Evolutionary conservation across 805 yeast genomes (phyloP), one percentile per base, ranked within the genome.

Genomic region (Clavispora phyllophila): DNA sequence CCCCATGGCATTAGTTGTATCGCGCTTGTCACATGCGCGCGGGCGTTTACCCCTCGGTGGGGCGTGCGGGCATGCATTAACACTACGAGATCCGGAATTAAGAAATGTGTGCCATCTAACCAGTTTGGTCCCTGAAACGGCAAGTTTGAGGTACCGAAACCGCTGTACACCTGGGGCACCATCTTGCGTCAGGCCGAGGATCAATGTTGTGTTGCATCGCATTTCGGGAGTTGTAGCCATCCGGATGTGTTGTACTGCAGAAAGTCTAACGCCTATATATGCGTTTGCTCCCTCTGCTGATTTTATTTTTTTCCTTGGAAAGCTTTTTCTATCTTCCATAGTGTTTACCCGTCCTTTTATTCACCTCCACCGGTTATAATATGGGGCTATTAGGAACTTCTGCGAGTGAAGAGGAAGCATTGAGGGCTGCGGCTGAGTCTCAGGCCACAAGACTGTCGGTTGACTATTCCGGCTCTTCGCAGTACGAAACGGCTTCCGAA

Each of bases 331-430:
- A n/a, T n/a, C n/a, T n/a, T n/a, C 17, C 14, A 10, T 29, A n/a
- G 12, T 15, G 33, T n/a, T 29, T 29, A 9, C 5, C 9, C 18
- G 4, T 9, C 20, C 13, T 8, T 7, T 14, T 7, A 14, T 8
- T 14, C 17, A 6, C 15, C 13, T 5, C 31, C 6, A 5, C 23
- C 23, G 19, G 13, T 12, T 31, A 19, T 7, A 29, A 4, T 20
- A 66, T 66, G 70, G 70, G 62, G 6, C 36, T 62, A n/a, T 62
- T 67, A 34, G 70, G 72, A 9, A 58, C 70, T 8, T 56, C 66
- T 4, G 32, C 53, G 23, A 39, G 50, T 12, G 71, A 66, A 40
- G 68, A 63, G 44, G 54, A 48, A 7, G 51, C 49, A 13, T 47
- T 64, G 36, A 49, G 65, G 35, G 53, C 55, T n/a, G 66, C 64